phyloP scores from a whole-genome alignment of 1,139 yeast genomes.

The Taphrina confusa region DNA sequence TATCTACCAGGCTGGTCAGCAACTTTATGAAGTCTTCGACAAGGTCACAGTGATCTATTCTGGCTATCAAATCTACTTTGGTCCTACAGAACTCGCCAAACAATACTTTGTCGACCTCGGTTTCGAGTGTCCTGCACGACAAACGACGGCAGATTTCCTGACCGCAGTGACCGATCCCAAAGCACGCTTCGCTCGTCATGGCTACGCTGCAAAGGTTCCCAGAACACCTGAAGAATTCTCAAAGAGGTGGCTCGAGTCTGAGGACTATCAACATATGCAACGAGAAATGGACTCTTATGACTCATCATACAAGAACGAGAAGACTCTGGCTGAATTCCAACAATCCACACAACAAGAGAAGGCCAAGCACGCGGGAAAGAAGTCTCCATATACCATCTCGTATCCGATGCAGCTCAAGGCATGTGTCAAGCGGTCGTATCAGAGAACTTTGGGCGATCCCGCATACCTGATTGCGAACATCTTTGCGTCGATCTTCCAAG shows the following conservation, averaged over 20 bases:
- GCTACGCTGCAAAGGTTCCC: constrained; percentile 59
- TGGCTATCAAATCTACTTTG: constrained; percentile 63
- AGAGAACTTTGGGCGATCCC: constrained; percentile 58
- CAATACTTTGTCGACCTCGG: constrained; percentile 63
- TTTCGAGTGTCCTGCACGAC: constrained; percentile 60
- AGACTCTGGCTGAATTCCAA: constrained; percentile 41
- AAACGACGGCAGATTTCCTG: constrained; percentile 63
- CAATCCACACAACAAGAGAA: constrained; percentile 40
- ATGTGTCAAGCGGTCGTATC: constrained; percentile 57
- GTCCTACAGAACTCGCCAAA: constrained; percentile 57
- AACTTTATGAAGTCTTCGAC: constrained; percentile 63
- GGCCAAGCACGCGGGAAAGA: constrained; percentile 35
- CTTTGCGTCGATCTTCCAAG: constrained; percentile 55
- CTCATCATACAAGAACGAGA: constrained; percentile 40
- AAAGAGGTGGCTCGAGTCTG: constrained; percentile 57
- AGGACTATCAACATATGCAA: constrained; percentile 51
- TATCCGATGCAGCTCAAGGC: constrained; percentile 48
- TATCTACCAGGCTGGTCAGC: constrained; percentile 69
- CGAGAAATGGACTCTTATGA: constrained; percentile 52
- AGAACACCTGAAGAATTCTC: constrained; percentile 61
- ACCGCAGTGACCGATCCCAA: constrained; percentile 67
- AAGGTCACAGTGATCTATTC: constrained; percentile 62
- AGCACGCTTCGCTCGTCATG: constrained; percentile 52
- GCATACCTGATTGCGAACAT: constrained; percentile 56
- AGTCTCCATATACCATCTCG: constrained; percentile 41